Conservation (phyloP, 2,329 filamentous ascomycete species). For the Canariomyces notabilis region DNA sequence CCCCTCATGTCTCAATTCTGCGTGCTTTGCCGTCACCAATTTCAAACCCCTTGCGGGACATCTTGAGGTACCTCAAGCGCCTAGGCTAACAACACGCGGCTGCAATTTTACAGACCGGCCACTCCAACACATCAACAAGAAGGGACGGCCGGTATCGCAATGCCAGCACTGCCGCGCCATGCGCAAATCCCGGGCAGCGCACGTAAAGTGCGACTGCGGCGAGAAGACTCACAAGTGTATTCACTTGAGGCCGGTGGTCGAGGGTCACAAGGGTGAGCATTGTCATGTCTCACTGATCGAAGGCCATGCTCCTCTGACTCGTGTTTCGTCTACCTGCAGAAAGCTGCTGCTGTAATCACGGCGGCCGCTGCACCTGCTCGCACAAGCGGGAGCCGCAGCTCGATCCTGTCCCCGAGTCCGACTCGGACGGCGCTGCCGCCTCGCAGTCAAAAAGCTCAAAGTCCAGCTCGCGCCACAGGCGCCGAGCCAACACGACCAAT, state of each 20-base stretch:
- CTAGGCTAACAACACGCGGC: slow-evolving; percentile 18
- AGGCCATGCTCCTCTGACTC: slow-evolving; percentile 29
- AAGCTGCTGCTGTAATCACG: slow-evolving; percentile 67
- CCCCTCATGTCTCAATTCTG: slow-evolving; percentile 8
- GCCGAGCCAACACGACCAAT: slow-evolving; percentile 55
- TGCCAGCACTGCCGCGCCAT: slow-evolving; percentile 93
- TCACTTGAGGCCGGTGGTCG: slow-evolving; percentile 52
- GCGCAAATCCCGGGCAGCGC: slow-evolving; percentile 91
- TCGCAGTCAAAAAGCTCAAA: slow-evolving; percentile 34
- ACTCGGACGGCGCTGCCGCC: slow-evolving; percentile 47
- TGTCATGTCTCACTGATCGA: slow-evolving; percentile 24
- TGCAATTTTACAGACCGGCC: slow-evolving; percentile 68
- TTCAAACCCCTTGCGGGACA: slow-evolving; percentile 8
- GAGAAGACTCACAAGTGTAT: slow-evolving; percentile 76
- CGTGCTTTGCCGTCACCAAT: not conserved
- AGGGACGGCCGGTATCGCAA: slow-evolving; percentile 95
- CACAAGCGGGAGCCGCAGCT: slow-evolving; percentile 57
- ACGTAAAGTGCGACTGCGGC: slow-evolving; percentile 95
- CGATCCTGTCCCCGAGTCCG: slow-evolving; percentile 60
- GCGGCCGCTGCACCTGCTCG: slow-evolving; percentile 60
- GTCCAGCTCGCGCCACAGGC: slow-evolving; percentile 29
- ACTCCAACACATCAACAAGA: slow-evolving; percentile 92
- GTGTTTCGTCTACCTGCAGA: slow-evolving; percentile 37
- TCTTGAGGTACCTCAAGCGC: not conserved
- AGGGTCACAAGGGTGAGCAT: slow-evolving; percentile 55